These are phyloP conservation scores for Puccinia triticina DNA, from an alignment of 1,284 basidiomycete genomes.

Conservation along the genomic window DNA sequence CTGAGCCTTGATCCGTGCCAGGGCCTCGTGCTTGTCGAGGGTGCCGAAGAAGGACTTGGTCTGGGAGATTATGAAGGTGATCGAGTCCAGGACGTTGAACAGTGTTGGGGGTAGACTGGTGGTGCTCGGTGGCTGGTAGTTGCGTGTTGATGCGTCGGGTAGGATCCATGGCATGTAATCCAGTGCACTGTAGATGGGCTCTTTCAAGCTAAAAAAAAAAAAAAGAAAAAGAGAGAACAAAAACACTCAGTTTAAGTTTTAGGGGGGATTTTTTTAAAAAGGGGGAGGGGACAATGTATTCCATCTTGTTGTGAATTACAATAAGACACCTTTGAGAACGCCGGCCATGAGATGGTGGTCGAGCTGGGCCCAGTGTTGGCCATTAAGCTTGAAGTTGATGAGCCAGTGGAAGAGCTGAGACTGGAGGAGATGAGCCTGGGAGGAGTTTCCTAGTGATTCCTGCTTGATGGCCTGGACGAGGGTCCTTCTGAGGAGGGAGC, in stretches of 20 bases:
- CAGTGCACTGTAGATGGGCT: slow-evolving; percentile 29
- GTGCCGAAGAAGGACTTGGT: slow-evolving; percentile 46
- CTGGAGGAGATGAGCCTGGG: slow-evolving; percentile 7
- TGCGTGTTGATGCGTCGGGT: neutral
- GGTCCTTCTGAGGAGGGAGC: slow-evolving; percentile 22
- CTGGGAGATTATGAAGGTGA: slow-evolving; percentile 46
- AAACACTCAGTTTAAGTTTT: neutral
- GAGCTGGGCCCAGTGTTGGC: slow-evolving; percentile 28
- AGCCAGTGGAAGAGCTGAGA: slow-evolving; percentile 40
- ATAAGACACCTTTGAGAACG: slow-evolving; percentile 50
- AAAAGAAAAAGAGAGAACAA: neutral
- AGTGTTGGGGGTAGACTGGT: slow-evolving; percentile 38
- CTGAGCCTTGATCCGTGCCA: slow-evolving; percentile 10
- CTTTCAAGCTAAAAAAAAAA: slow-evolving; percentile 26
- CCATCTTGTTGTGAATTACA: slow-evolving; percentile 28
- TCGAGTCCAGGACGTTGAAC: slow-evolving; percentile 32
- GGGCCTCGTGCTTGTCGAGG: slow-evolving; percentile 33
- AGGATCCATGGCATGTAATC: slow-evolving; percentile 50
- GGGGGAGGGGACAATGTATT: neutral
- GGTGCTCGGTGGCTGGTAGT: neutral
- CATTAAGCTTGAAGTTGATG: slow-evolving; percentile 41
- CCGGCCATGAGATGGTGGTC: slow-evolving; percentile 48
- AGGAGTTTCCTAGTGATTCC: slow-evolving; percentile 10
- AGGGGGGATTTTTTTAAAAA: neutral
- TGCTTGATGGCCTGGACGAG: slow-evolving; percentile 41